These are phyloP conservation scores for Byssochlamys sp. DNA, from an alignment of 2,329 filamentous ascomycete species.

Conservation along the genomic window DNA sequence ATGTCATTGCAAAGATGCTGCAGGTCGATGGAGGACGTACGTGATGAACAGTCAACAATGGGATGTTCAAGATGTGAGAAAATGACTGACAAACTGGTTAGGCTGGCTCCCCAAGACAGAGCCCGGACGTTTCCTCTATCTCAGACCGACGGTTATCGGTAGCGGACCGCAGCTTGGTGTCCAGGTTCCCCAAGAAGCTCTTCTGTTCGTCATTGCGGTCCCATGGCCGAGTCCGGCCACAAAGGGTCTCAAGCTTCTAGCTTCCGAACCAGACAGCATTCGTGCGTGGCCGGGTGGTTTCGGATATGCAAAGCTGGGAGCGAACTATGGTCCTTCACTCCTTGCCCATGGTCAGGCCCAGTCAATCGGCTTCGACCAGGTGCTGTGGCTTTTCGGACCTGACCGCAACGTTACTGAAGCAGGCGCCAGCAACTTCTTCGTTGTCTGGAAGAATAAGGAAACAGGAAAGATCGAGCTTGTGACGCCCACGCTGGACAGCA, in stretches of 20 bases:
- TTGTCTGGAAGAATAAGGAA: conserved; percentile 51
- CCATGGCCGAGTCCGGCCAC: conserved; percentile 29
- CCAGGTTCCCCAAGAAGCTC: conserved; percentile 61
- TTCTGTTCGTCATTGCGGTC: conserved; percentile 62
- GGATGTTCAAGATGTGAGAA: neutral
- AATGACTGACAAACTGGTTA: neutral
- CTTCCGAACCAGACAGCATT: conserved; percentile 66
- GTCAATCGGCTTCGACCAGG: conserved; percentile 66
- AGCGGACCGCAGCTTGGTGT: conserved; percentile 69
- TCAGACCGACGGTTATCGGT: conserved; percentile 75
- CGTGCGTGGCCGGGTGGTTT: conserved; percentile 85
- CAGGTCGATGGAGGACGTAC: conserved; percentile 47
- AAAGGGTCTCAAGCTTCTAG: conserved; percentile 22
- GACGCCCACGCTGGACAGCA: conserved; percentile 69
- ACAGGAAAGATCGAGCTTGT: conserved; percentile 54
- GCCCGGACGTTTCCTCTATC: conserved; percentile 54
- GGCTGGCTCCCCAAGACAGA: neutral
- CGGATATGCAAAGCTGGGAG: conserved; percentile 78
- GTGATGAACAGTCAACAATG: conserved; percentile 7
- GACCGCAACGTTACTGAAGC: conserved; percentile 73
- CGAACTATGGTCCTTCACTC: conserved; percentile 76
- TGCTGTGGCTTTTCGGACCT: conserved; percentile 75
- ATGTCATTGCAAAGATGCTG: conserved; percentile 64
- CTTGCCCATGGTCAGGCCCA: conserved; percentile 65
- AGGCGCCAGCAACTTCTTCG: conserved; percentile 79